A percentile compares a stretch with the other conserved stretches of the same genome.
Evolutionary conservation across 306 rosid species (phyloP).

Genomic region (Lathyrus sativus): DNA sequence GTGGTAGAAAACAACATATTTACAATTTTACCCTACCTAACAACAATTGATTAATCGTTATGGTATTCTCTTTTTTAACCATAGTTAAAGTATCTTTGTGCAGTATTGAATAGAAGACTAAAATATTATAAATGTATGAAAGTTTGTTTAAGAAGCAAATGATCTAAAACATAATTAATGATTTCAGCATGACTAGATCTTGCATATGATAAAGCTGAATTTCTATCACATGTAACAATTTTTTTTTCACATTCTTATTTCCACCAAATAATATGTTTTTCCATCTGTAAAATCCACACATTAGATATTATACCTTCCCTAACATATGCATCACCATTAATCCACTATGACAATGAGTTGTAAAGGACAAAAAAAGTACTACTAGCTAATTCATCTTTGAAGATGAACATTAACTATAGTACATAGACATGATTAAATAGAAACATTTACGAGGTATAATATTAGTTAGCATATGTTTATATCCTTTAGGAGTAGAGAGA

Average conservation of each 20-base stretch:
- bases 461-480: constrained; percentile 35
- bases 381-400: neutral
- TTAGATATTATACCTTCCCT: constrained; percentile 35
- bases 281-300: too few relatives aligned
- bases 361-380: constrained; percentile 11
- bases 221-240: constrained; percentile 29
- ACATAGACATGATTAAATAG: neutral
- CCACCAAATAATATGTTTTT: neutral
- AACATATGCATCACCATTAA: neutral
- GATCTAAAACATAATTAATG: constrained; percentile 38
- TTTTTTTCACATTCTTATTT: constrained; percentile 35
- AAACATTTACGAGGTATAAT: neutral
- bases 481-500: too few relatives aligned
- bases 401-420: constrained; percentile 2
- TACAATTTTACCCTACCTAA: too few relatives aligned
- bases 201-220: constrained; percentile 26
- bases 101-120: too few relatives aligned
- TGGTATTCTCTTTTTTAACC: too few relatives aligned
- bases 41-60: too few relatives aligned
- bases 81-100: too few relatives aligned
- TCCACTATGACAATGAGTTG: constrained; percentile 19
- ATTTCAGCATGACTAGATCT: constrained; percentile 44
- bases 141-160: constrained; percentile 42
- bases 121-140: neutral
- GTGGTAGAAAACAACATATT: too few relatives aligned